A percentile compares a stretch with the other conserved stretches of the same genome.
Conservation (phyloP, 2,329 filamentous ascomycete species). For the Epichloe sp. region DNA sequence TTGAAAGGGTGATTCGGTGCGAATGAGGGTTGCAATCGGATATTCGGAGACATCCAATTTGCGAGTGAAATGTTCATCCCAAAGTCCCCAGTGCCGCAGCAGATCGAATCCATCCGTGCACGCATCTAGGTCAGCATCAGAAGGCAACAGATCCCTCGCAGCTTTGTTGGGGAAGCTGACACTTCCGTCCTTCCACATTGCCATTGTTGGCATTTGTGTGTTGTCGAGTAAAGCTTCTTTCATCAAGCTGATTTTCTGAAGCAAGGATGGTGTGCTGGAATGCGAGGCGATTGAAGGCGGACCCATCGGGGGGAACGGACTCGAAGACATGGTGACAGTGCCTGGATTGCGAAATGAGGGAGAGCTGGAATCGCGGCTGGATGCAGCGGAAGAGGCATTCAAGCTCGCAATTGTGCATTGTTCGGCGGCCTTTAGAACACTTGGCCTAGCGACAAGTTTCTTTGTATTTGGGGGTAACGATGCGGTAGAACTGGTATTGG, state of each 20-base stretch:
- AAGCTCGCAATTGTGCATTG: constrained; percentile 30
- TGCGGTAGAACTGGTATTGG: constrained; percentile 36
- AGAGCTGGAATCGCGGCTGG: constrained; percentile 34
- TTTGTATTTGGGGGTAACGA: constrained; percentile 19
- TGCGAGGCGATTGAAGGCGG: constrained; percentile 44
- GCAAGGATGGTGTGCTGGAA: constrained; percentile 47
- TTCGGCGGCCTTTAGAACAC: constrained; percentile 32
- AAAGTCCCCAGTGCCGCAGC: constrained; percentile 46
- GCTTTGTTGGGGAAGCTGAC: constrained; percentile 63
- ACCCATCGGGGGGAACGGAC: constrained; percentile 53
- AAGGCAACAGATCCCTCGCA: constrained; percentile 37
- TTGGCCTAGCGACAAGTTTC: constrained; percentile 26
- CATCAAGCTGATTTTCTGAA: constrained; percentile 61
- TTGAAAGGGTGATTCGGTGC: constrained; percentile 45
- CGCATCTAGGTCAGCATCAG: constrained; percentile 25
- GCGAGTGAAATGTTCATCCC: constrained; percentile 51
- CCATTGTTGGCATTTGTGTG: constrained; percentile 60
- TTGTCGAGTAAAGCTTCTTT: constrained; percentile 68
- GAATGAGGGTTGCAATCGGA: constrained; percentile 52
- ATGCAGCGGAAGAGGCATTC: constrained; percentile 33
- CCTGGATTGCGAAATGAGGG: constrained; percentile 38
- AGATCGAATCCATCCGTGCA: constrained; percentile 40
- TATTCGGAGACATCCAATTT: constrained; percentile 45
- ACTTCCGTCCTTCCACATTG: constrained; percentile 70
- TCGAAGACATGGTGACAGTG: constrained; percentile 37